Conservation (phyloP, 169 alveolate genomes). For the Theileria orientalis region DNA sequence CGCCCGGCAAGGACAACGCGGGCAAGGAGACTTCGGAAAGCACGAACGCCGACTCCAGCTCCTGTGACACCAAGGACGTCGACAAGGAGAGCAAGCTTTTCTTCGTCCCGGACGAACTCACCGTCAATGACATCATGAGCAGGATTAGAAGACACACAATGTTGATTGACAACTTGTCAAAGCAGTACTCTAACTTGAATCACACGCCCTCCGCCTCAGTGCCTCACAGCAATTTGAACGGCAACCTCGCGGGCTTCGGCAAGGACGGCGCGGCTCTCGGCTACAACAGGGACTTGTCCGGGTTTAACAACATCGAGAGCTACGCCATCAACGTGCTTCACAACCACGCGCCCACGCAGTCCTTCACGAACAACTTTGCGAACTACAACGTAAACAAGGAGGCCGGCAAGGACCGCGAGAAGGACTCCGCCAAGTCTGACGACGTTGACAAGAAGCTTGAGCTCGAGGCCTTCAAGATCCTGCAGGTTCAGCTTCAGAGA, state of each 20-base stretch:
- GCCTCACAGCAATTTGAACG: neutral
- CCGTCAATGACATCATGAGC: conserved; percentile 10
- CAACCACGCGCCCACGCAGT: neutral
- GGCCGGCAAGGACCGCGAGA: too few species aligned
- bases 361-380: neutral
- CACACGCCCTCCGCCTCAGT: neutral
- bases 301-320: neutral
- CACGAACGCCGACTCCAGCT: neutral
- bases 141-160: conserved; percentile 23
- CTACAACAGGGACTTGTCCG: neutral
- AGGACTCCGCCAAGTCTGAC: too few species aligned
- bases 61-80: neutral
- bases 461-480: too few species aligned
- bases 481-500: neutral
- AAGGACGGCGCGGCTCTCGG: neutral
- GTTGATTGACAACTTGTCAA: conserved; percentile 29
- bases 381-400: too few species aligned
- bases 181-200: conserved; percentile 8
- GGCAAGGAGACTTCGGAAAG: neutral
- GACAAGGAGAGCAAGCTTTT: neutral
- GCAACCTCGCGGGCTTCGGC: neutral
- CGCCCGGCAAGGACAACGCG: too few species aligned
- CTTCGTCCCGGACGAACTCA: neutral
- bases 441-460: too few species aligned
- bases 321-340: neutral